Evolutionary conservation across 495 filamentous ascomycete species (phyloP).

Genomic region (Penicillium angulare): DNA sequence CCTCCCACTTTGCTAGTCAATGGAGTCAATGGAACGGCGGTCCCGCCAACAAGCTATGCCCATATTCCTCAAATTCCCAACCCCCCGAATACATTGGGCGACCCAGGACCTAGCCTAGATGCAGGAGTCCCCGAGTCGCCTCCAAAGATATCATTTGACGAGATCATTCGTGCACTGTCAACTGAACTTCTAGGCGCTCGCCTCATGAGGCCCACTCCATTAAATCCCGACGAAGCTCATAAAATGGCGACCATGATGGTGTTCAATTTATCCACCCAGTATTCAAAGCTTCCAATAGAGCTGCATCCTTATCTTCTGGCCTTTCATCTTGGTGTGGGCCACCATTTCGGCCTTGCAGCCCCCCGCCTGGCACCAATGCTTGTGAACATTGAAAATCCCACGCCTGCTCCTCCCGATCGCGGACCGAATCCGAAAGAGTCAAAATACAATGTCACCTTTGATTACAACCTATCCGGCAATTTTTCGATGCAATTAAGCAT

Average conservation of each 20-base stretch:
- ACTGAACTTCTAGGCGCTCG: conserved; percentile 31
- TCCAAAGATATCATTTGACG: conserved; percentile 29
- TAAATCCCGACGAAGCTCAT: conserved; percentile 33
- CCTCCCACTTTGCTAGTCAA: conserved; percentile 71
- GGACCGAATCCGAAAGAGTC: not conserved
- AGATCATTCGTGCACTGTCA: conserved; percentile 36
- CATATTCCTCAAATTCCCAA: not conserved
- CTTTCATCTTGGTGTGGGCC: conserved; percentile 40
- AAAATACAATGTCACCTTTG: conserved; percentile 29
- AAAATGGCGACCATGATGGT: conserved; percentile 34
- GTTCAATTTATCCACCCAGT: conserved; percentile 27
- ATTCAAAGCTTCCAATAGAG: conserved; percentile 26
- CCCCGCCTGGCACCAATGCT: conserved; percentile 20
- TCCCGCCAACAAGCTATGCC: not conserved
- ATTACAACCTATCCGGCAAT: conserved; percentile 28
- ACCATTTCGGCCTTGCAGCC: conserved; percentile 33
- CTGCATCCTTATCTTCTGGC: conserved; percentile 25
- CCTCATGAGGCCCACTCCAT: conserved; percentile 21
- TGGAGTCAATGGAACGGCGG: conserved; percentile 45
- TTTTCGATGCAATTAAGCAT: conserved; percentile 34
- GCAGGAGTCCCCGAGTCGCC: conserved; percentile 5
- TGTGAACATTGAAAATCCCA: conserved; percentile 20
- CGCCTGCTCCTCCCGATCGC: not conserved
- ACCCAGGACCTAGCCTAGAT: not conserved
- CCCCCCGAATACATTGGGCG: conserved; percentile 5